These are phyloP conservation scores for Zelonia costaricensis DNA, from an alignment of 208 protist genomes.

Conservation along the genomic window DNA sequence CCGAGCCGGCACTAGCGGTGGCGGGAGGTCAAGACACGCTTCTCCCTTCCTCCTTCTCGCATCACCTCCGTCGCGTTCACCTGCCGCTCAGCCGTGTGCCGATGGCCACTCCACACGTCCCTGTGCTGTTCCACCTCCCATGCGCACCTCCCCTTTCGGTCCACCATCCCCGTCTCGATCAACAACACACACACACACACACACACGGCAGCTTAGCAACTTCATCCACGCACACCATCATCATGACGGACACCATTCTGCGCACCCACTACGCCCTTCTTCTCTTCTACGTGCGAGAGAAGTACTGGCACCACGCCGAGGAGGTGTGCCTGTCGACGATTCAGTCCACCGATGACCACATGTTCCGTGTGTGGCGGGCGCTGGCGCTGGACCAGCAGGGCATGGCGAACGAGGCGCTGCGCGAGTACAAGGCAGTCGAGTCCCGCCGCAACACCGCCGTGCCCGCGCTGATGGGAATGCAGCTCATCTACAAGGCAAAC, in stretches of 20 bases:
- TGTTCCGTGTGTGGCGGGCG: slow-evolving; percentile 86
- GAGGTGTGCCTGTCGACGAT: slow-evolving; percentile 67
- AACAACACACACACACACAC: neutral
- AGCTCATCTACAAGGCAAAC: slow-evolving; percentile 71
- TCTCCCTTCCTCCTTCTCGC: too few species aligned
- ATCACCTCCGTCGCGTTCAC: too few species aligned
- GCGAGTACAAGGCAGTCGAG: slow-evolving; percentile 82
- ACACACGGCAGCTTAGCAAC: slow-evolving; percentile 2
- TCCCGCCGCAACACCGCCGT: slow-evolving; percentile 56
- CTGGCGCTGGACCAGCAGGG: slow-evolving; percentile 80
- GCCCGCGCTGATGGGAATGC: slow-evolving; percentile 76
- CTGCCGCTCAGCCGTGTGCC: too few species aligned
- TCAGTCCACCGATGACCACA: slow-evolving; percentile 69
- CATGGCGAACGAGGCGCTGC: slow-evolving; percentile 75
- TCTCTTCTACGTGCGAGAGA: slow-evolving; percentile 81
- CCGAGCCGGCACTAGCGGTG: too few species aligned
- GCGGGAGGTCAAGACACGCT: too few species aligned
- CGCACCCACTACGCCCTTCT: slow-evolving; percentile 79
- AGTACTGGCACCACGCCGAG: slow-evolving; percentile 87
- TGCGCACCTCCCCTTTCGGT: too few species aligned
- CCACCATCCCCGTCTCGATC: too few species aligned
- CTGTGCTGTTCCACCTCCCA: too few species aligned
- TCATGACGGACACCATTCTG: slow-evolving; percentile 44
- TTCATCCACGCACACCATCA: neutral
- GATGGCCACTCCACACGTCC: too few species aligned